Evolutionary conservation across 202 grass and related monocot genomes (phyloP).

Genomic region (Panicum hallii): DNA sequence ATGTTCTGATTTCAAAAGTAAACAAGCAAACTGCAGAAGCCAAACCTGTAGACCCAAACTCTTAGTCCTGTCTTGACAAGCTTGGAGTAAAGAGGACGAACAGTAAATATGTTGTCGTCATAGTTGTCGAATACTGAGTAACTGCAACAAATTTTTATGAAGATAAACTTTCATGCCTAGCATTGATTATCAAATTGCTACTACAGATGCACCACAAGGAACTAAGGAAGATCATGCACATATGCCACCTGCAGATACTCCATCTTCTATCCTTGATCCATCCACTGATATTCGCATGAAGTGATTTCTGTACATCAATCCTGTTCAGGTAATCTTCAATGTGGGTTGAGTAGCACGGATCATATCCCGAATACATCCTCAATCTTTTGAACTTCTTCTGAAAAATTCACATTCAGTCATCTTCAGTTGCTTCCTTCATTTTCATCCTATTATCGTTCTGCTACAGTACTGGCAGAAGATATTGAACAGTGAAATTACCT

Average conservation of each 20-base stretch:
- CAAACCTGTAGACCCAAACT: slow-evolving; percentile 92
- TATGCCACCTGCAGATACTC: slow-evolving; percentile 71
- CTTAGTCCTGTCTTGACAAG: slow-evolving; percentile 78
- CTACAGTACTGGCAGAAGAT: neutral
- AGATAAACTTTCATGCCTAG: neutral
- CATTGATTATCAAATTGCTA: neutral
- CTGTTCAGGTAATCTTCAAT: slow-evolving; percentile 81
- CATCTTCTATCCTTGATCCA: slow-evolving; percentile 65
- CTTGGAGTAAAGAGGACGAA: slow-evolving; percentile 83
- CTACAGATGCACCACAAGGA: neutral
- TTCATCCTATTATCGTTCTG: slow-evolving; percentile 20
- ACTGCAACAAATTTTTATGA: slow-evolving; percentile 50
- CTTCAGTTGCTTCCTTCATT: slow-evolving; percentile 6
- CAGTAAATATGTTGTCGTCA: slow-evolving; percentile 58
- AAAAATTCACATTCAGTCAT: slow-evolving; percentile 33
- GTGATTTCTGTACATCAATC: slow-evolving; percentile 68
- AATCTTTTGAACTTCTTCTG: slow-evolving; percentile 53
- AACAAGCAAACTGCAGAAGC: slow-evolving; percentile 2
- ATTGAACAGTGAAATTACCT: slow-evolving; percentile 30
- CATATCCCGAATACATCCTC: slow-evolving; percentile 68
- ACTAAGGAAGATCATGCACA: neutral
- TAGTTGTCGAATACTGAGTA: slow-evolving; percentile 64
- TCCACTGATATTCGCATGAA: slow-evolving; percentile 73
- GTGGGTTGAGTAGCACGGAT: slow-evolving; percentile 74
- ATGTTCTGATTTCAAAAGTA: slow-evolving; percentile 9